Base-by-base conservation (phyloP, 2,329 filamentous ascomycete species). In the Phaeosphaeria sp. region DNA sequence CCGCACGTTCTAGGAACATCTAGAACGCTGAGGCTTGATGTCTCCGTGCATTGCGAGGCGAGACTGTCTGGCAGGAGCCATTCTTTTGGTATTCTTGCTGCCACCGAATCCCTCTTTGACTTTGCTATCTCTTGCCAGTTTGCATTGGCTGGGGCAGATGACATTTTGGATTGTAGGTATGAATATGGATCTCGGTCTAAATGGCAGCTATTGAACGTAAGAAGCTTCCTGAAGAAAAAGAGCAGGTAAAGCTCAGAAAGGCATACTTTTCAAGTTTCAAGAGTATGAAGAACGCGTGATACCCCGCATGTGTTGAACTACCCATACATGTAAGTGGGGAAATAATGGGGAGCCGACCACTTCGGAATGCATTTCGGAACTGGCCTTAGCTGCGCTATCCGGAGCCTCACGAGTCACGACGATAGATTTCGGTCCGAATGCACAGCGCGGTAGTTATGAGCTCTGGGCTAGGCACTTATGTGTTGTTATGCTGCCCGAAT, bases 121-220 rank as follows among this genome's bases (percentile, higher is more conserved):
- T 68, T 63, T 15, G 72, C 67, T 17, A 76, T 60, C 6, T 63
- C 41, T 52, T 67, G 61, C 76, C 76, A 78, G 55, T 71, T 62
- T 59, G 66, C 51, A 30, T 62, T 64, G 11, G 54, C 36, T n/a
- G 53, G 52, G 53, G 55, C 23, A 18, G 57, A 22, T 1, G 46
- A 21, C 58, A 61, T 67, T 30, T n/a, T 62, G 52, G 13, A 15
- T 36, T 36, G 5, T 13, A 36, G 9, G 25, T 27, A 27, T 27
- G 25, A 27, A 9, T 27, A 13, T 7, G 30, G 3, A 7, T 36
- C 9, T 36, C 13, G 25, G 11, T 3, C 9, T 36, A 15, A 11
- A 36, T 13, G 11, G 13, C 30, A 36, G 30, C 7, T 7, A 36
- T 27, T 9, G 25, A 36, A 11, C 3, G 30, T 11, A 36, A 15